Base-by-base conservation (phyloP, 2,329 filamentous ascomycete genomes). In the Ilyonectria destructans region DNA sequence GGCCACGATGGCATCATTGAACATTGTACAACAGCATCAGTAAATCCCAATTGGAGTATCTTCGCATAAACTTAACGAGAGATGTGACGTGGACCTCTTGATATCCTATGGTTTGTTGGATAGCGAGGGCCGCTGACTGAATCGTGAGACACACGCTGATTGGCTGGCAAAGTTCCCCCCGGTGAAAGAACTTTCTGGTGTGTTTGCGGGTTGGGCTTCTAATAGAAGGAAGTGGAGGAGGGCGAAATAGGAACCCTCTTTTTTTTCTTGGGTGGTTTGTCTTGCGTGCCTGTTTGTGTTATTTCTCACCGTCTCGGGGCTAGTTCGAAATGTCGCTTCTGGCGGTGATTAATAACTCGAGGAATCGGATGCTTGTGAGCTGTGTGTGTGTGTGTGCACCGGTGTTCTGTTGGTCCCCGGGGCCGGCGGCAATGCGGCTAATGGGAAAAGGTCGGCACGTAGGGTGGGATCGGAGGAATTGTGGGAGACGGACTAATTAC, bases 121-220 rank as follows among this genome's bases (percentile, higher is more conserved):
- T 51, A 15, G 49, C 13, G 26, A 43, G 23, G 29, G 12, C 31
- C 45, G 45, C 55, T 58, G 61, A 40, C 55, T 55, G 63, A 49
- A 56, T 58, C 29, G 17, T 51, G 64, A 43, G 37, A 26, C 6
- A 51, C 17, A 26, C 31, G 37, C 49, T 76, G 71, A 78, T 79
- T 79, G 77, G 77, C 56, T n/a, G 54, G 71, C 45, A 78, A 79
- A 78, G 77, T 78, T 79, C 76, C 74, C 56, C n/a, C 56, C 21
- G 43, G 46, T 60, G 40, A 48, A 56, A 55, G 40, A 45, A 61
- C 57, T 60, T 56, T 57, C 35, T 7, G n/a, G 33, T 19, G 17
- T 19, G 19, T 46, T 33, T 40, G 23, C 29, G 31, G 35, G 21
- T 45, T 46, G 55, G n/a, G n/a, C 17, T 55, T 46, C 35, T 37